A percentile compares a stretch with the other conserved stretches of the same genome.
Conservation (phyloP, 164 flowering plant species). For the Kingdonia uniflora region DNA sequence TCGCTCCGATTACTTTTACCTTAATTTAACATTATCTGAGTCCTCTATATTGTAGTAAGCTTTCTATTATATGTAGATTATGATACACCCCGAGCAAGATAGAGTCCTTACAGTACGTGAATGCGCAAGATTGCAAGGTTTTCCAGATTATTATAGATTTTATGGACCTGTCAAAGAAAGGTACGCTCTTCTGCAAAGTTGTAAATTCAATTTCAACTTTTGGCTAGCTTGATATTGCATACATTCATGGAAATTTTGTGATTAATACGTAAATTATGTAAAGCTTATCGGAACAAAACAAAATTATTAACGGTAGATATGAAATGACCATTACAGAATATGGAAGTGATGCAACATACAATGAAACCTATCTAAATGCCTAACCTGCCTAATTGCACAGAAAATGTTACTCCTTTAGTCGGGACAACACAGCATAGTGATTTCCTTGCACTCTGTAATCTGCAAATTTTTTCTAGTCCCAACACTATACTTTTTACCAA, state of each 20-base stretch:
- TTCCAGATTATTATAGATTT: conserved; percentile 48
- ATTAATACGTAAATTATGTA: no score
- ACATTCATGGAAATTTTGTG: neutral
- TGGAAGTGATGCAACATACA: no score
- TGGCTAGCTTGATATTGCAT: neutral
- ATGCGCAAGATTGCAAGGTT: conserved; percentile 54
- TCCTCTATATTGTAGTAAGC: conserved; percentile 1
- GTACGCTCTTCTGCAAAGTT: conserved; percentile 14
- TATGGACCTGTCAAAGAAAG: conserved; percentile 38
- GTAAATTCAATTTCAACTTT: neutral
- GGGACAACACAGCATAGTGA: no score
- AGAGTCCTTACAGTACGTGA: conserved; percentile 46
- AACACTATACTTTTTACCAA: no score
- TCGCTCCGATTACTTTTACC: neutral
- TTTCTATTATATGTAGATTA: conserved; percentile 17
- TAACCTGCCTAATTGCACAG: no score
- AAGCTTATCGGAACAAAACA: no score
- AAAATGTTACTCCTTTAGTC: no score
- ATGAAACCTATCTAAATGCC: no score
- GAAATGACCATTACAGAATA: no score
- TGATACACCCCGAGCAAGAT: conserved; percentile 60
- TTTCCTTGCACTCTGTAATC: no score
- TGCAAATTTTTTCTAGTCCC: no score
- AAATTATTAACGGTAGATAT: no score
- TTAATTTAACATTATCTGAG: neutral